Evolutionary conservation across 108 stramenopile genomes (phyloP).

Genomic region (Mediolabrus comicus): DNA sequence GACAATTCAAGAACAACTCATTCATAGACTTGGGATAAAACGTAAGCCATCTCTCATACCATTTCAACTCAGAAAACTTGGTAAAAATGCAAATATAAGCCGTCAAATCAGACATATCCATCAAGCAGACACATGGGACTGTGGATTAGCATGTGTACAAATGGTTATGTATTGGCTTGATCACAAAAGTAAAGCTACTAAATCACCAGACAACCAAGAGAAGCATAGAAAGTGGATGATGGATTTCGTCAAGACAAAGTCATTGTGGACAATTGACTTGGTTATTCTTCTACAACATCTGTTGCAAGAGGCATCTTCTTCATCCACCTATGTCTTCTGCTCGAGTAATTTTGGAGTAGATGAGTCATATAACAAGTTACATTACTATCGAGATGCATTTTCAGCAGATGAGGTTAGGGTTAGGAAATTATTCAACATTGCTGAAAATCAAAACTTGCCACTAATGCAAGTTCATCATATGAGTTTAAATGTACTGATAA

Average conservation of each 20-base stretch:
- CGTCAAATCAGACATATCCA: constrained; percentile 21
- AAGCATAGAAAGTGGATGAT: constrained; percentile 35
- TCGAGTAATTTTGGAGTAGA: constrained; percentile 55
- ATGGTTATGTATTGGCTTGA: constrained; percentile 55
- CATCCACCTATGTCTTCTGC: constrained; percentile 30
- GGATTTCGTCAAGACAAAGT: constrained; percentile 48
- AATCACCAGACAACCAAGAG: constrained; percentile 4
- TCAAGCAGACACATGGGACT: constrained; percentile 67
- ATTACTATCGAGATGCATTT: constrained; percentile 68
- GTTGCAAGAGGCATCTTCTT: constrained; percentile 18
- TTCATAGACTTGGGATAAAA: neutral
- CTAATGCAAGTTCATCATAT: constrained; percentile 29
- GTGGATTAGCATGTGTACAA: constrained; percentile 62
- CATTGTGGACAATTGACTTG: constrained; percentile 83
- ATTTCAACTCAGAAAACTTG: too few relatives aligned
- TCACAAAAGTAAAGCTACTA: neutral
- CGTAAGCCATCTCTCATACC: too few relatives aligned
- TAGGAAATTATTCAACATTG: constrained; percentile 26
- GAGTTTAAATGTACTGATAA: constrained; percentile 41
- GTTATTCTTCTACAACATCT: constrained; percentile 49
- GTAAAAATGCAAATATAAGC: too few relatives aligned
- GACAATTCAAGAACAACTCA: neutral
- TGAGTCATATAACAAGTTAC: constrained; percentile 44
- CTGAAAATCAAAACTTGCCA: constrained; percentile 18
- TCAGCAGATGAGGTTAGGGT: constrained; percentile 55